A percentile compares a stretch with the other conserved stretches of the same genome.
phyloP scores from a whole-genome alignment of 805 yeast genomes.

The Vanderwaltozyma verrucispora region DNA sequence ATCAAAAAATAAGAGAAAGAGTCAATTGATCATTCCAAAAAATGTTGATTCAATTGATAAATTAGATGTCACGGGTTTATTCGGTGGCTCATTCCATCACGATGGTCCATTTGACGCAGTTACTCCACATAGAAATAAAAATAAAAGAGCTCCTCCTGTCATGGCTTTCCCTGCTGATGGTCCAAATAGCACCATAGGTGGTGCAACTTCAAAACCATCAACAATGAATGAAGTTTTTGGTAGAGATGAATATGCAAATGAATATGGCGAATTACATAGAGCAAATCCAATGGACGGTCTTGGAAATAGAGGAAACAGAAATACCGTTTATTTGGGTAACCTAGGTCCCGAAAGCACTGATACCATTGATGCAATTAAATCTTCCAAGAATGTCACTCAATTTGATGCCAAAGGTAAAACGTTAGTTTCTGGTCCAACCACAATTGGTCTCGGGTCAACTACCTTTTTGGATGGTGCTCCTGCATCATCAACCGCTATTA shows the following conservation, averaged over 20 bases:
- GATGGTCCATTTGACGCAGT: constrained; percentile 99
- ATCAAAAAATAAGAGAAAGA: constrained; percentile 44
- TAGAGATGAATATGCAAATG: constrained; percentile 37
- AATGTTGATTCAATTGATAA: constrained; percentile 92
- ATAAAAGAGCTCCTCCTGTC: constrained; percentile 78
- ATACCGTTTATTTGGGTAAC: constrained; percentile 1
- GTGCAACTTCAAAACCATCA: constrained; percentile 41
- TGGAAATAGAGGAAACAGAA: neutral
- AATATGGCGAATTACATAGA: constrained; percentile 36
- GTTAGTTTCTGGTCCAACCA: constrained; percentile 76
- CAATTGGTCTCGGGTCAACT: constrained; percentile 83
- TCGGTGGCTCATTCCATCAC: constrained; percentile 94
- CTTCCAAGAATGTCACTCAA: constrained; percentile 39
- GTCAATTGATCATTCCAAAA: constrained; percentile 39
- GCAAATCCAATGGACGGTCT: constrained; percentile 2
- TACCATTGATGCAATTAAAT: constrained; percentile 36
- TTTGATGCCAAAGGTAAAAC: constrained; percentile 65
- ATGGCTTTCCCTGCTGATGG: constrained; percentile 94
- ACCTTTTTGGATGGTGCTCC: constrained; percentile 96
- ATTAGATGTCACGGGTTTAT: constrained; percentile 91
- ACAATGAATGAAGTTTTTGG: constrained; percentile 74
- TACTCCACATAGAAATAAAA: constrained; percentile 89
- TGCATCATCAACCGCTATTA: constrained; percentile 46
- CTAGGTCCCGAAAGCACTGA: constrained; percentile 5
- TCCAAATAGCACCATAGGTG: constrained; percentile 44